These are phyloP conservation scores for Umbelopsis vinacea DNA, from an alignment of 192 early-diverging fungal species.

Conservation along the genomic window DNA sequence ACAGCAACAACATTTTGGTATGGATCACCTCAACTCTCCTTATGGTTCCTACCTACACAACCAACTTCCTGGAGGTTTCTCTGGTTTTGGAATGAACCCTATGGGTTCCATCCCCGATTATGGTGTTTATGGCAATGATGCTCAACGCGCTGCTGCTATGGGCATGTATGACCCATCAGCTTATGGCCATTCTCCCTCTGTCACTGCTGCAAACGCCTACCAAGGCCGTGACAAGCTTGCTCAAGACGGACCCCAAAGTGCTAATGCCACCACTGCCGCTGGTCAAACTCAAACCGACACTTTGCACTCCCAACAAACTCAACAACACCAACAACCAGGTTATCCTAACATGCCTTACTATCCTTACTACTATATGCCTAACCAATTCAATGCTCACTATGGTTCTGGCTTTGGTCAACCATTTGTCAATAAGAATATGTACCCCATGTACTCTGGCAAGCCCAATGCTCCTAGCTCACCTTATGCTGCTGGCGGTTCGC, in stretches of 20 bases:
- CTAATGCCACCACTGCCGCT: constrained; percentile 32
- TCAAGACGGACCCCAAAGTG: constrained; percentile 42
- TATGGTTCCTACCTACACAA: constrained; percentile 58
- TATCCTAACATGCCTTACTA: constrained; percentile 75
- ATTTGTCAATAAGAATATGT: constrained; percentile 89
- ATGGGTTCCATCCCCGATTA: constrained; percentile 58
- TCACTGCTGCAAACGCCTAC: constrained; percentile 54
- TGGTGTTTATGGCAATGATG: constrained; percentile 66
- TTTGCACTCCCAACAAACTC: constrained; percentile 28
- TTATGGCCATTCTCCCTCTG: constrained; percentile 62
- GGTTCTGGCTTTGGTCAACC: constrained; percentile 87
- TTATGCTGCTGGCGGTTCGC: constrained; percentile 41
- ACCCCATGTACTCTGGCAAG: constrained; percentile 76
- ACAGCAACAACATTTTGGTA: constrained; percentile 50
- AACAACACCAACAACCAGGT: constrained; percentile 59
- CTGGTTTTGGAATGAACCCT: constrained; percentile 59
- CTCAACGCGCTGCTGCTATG: constrained; percentile 58
- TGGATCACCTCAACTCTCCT: constrained; percentile 53
- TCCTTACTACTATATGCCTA: constrained; percentile 81
- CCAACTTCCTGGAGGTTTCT: constrained; percentile 50
- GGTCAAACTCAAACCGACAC: constrained; percentile 37
- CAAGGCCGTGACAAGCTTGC: constrained; percentile 58
- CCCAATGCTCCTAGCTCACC: constrained; percentile 45
- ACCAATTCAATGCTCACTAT: constrained; percentile 84
- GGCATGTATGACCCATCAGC: constrained; percentile 54